Evolutionary conservation across 192 early-diverging fungal species (phyloP), one percentile per base, ranked within the genome.

Genomic region (Rhizophlyctis rosea): DNA sequence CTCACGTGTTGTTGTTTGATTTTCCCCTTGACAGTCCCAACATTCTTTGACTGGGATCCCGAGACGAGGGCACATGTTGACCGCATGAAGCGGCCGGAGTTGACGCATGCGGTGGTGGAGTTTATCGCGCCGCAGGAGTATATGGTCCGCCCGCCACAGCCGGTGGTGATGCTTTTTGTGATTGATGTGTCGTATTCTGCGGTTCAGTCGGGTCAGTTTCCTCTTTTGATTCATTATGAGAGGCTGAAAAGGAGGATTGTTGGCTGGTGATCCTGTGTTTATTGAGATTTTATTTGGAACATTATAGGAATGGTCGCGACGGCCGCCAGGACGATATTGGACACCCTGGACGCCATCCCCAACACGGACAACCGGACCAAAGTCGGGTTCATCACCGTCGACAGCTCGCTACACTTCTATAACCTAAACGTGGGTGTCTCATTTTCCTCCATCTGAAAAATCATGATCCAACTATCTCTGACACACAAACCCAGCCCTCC

Each of bases 111-210:
- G 4, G 89, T 90, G 34, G 90, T 98, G 0, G 96, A 98, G 74
- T 97, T 91, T 76, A 80, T 97, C 60, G 96, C 96, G 21, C 94
- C 96, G 3, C 88, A 90, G 61, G 95, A 97, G 70, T 98, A 98
- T 73, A 98, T 97, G 94, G 88, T 90, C 27, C 89, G 96, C 2
- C 96, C 96, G n/a, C 96, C 96, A 47, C 93, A 96, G 76, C 93
- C 96, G 24, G 88, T 93, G 34, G 91, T 93, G 18, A 88, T 91
- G 47, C 79, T 97, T 50, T 95, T 98, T 75, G 74, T 98, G 21
- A 91, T 98, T 57, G 96, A 98, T 68, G 94, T 98, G 0, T 94
- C 93, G 5, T 89, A 86, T 68, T 78, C 87, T n/a, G 86, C 96
- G 5, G 84, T 96, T 1, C 89, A 94, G 74, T 87, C 86, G 9